phyloP scores from a whole-genome alignment of 805 yeast species.

The Candida corydali region DNA sequence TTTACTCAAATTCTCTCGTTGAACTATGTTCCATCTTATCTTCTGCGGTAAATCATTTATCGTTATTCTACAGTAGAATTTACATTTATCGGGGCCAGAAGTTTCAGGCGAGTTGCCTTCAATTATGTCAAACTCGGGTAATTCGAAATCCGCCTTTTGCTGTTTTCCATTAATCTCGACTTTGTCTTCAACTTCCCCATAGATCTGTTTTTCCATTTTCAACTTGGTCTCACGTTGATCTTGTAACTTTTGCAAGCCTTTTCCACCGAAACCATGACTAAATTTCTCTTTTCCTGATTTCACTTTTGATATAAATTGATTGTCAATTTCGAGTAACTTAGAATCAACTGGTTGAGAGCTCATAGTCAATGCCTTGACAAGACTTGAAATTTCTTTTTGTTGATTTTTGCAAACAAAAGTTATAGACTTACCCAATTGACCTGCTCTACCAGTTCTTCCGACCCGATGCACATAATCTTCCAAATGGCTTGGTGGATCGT shows the following conservation, averaged over 20 bases:
- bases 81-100: conserved; percentile 50
- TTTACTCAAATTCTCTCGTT: conserved; percentile 56
- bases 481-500: conserved; percentile 73
- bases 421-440: conserved; percentile 54
- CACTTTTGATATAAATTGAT: conserved; percentile 54
- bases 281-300: conserved; percentile 61
- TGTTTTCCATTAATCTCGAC: conserved; percentile 7
- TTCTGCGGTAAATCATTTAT: conserved; percentile 84
- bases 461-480: conserved; percentile 96
- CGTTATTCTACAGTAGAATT: conserved; percentile 63
- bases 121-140: conserved; percentile 45
- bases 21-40: conserved; percentile 75
- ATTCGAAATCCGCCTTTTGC: conserved; percentile 8
- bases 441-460: conserved; percentile 95
- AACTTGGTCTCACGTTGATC: conserved; percentile 51
- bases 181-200: conserved; percentile 14
- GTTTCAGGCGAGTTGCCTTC: conserved; percentile 52
- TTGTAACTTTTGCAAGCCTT: conserved; percentile 78
- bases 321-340: conserved; percentile 47
- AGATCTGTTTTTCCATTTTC: conserved; percentile 44
- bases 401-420: conserved; percentile 66
- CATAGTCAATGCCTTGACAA: conserved; percentile 62
- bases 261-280: conserved; percentile 87
- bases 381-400: conserved; percentile 60
- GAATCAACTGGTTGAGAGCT: conserved; percentile 52